phyloP scores from a whole-genome alignment of 2,329 filamentous ascomycete genomes.

The Aspergillus jensenii region DNA sequence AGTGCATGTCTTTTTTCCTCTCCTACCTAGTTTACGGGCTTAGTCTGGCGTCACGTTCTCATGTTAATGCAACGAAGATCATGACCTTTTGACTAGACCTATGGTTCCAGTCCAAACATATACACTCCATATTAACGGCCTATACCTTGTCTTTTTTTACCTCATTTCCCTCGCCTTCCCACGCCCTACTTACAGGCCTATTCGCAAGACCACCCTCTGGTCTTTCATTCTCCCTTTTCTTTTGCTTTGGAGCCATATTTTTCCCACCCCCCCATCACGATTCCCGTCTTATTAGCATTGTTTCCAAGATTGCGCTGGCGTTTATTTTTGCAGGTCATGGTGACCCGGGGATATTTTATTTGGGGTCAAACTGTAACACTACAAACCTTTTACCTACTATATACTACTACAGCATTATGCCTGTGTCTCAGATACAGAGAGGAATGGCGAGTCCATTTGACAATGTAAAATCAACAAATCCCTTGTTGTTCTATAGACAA shows the following conservation, averaged over 20 bases:
- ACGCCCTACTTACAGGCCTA: neutral
- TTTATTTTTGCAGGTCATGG: neutral
- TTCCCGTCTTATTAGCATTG: neutral
- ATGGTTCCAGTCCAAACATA: conserved; percentile 14
- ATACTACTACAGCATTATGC: neutral
- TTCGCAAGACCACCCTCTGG: neutral
- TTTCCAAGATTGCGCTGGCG: neutral
- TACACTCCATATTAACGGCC: conserved; percentile 11
- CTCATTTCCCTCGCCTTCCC: neutral
- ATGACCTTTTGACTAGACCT: conserved; percentile 30
- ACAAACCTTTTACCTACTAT: neutral
- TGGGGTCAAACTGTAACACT: neutral
- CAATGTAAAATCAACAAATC: neutral
- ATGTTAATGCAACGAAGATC: conserved; percentile 41
- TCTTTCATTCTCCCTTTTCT: neutral
- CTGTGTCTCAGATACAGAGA: no score
- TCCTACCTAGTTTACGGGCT: conserved; percentile 22
- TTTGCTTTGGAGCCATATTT: neutral
- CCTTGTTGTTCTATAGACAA: neutral
- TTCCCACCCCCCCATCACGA: neutral
- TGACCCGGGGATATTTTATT: neutral
- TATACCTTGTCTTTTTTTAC: neutral
- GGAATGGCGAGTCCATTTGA: neutral
- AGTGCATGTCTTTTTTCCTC: conserved; percentile 24
- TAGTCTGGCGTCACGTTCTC: conserved; percentile 32